Evolutionary conservation across 176 grass and related monocot species (phyloP).

Genomic region (Phragmites australis): DNA sequence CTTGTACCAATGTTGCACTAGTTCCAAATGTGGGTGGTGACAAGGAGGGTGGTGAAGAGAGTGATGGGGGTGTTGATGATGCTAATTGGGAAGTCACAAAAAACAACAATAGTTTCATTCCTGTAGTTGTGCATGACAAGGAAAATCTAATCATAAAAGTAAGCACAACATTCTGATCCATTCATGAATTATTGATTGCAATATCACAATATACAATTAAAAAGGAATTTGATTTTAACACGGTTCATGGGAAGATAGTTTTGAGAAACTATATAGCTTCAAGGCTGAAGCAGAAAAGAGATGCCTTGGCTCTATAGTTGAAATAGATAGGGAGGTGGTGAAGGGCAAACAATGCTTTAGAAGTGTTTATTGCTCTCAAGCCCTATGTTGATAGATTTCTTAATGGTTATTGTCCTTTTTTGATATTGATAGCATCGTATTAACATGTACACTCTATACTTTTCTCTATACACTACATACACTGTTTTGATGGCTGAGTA

Average conservation of each 20-base stretch:
- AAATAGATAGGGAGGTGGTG: background rate
- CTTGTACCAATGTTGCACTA: too few relatives aligned
- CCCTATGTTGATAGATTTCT: background rate
- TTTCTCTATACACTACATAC: too few relatives aligned
- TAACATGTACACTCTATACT: background rate
- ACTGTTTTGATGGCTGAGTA: too few relatives aligned
- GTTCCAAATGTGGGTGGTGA: too few relatives aligned
- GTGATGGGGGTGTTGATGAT: too few relatives aligned
- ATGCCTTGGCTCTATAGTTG: background rate
- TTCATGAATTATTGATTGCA: background rate
- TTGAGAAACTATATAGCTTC: background rate
- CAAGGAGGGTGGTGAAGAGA: too few relatives aligned
- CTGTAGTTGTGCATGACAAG: too few relatives aligned
- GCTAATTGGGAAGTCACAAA: too few relatives aligned
- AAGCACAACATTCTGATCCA: background rate
- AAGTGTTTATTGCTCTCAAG: background rate
- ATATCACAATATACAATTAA: background rate
- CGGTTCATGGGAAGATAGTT: too few relatives aligned
- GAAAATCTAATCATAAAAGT: background rate
- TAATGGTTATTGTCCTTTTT: background rate
- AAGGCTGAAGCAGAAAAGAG: background rate
- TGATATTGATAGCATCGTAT: background rate
- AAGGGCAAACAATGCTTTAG: background rate
- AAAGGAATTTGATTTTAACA: background rate
- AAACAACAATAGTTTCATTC: too few relatives aligned